Percentiles rank a stretch among this genome's conserved stretches.
phyloP scores from a whole-genome alignment of 768 basidiomycete genomes.

The Mycena olivaceomarginata region DNA sequence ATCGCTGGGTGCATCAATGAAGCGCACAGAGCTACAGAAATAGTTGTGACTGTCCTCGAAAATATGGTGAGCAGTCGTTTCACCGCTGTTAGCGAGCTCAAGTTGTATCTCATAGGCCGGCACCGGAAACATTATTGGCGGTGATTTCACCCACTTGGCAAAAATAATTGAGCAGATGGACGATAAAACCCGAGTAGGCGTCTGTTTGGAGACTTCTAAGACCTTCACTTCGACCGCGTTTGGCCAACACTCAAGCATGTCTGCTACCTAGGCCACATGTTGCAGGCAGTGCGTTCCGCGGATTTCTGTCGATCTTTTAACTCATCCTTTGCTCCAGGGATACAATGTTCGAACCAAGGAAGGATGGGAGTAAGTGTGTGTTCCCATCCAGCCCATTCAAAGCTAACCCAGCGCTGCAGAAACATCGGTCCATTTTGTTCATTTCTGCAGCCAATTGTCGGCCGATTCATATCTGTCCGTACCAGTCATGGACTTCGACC shows the following conservation, averaged over 20 bases:
- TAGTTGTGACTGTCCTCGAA: conserved; percentile 82
- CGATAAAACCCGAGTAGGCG: conserved; percentile 85
- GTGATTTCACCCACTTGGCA: conserved; percentile 79
- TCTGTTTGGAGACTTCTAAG: conserved; percentile 91
- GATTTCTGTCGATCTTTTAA: too few species aligned
- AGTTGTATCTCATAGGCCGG: conserved; percentile 72
- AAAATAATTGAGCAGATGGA: conserved; percentile 82
- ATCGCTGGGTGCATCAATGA: conserved; percentile 86
- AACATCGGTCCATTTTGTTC: conserved; percentile 30
- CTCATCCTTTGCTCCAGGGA: conserved; percentile 65
- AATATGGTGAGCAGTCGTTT: conserved; percentile 77
- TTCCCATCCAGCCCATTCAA: conserved; percentile 29
- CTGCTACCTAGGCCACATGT: conserved; percentile 78
- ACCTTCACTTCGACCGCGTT: conserved; percentile 13
- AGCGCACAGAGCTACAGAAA: conserved; percentile 77
- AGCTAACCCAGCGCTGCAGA: conserved; percentile 47
- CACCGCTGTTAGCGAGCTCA: background rate
- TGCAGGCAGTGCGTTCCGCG: conserved; percentile 75
- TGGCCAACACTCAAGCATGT: background rate
- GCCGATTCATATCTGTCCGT: background rate
- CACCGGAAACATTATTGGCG: conserved; percentile 86
- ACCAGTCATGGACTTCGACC: conserved; percentile 78
- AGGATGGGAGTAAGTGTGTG: conserved; percentile 78
- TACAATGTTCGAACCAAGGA: conserved; percentile 87
- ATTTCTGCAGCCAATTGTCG: background rate